phyloP scores from a whole-genome alignment of 306 rosid species.

The Cucurbita maxima region DNA sequence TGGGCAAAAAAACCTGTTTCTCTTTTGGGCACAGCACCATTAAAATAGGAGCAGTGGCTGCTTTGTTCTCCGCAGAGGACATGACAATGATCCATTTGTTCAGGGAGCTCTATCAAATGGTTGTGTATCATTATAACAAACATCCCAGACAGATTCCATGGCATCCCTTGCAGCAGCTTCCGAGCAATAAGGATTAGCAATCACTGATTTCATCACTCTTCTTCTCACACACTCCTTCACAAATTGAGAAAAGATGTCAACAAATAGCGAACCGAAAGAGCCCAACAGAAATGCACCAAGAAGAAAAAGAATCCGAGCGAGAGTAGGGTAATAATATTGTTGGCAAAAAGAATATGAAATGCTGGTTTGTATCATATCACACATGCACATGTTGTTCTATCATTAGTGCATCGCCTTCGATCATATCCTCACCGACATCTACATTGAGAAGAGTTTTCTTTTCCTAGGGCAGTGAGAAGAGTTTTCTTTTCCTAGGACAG shows the following conservation, averaged over 20 bases:
- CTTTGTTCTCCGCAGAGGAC: not conserved
- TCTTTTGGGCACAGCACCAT: conserved; percentile 4
- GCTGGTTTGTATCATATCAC: not conserved
- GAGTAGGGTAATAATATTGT: not conserved
- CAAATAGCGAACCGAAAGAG: not conserved
- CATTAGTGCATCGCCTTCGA: not conserved
- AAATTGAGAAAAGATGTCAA: not conserved
- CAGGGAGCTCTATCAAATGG: conserved; percentile 78
- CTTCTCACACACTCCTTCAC: conserved; percentile 71
- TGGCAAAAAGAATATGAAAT: not conserved
- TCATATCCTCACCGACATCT: not conserved
- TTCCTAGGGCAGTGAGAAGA: not conserved
- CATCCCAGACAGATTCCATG: conserved; percentile 89
- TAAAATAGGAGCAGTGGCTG: conserved; percentile 12
- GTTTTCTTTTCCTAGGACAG: not conserved
- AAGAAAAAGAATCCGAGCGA: not conserved
- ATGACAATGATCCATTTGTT: conserved; percentile 1
- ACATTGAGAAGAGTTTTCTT: too few species aligned
- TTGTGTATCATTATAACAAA: conserved; percentile 66
- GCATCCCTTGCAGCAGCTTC: conserved; percentile 55
- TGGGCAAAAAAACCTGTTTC: conserved; percentile 7
- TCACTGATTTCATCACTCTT: conserved; percentile 62
- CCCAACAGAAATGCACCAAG: not conserved
- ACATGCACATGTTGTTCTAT: not conserved
- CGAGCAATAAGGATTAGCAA: conserved; percentile 44